These are phyloP conservation scores for Phytophthora pluvialis DNA, from an alignment of 352 stramenopile species.

Conservation along the genomic window DNA sequence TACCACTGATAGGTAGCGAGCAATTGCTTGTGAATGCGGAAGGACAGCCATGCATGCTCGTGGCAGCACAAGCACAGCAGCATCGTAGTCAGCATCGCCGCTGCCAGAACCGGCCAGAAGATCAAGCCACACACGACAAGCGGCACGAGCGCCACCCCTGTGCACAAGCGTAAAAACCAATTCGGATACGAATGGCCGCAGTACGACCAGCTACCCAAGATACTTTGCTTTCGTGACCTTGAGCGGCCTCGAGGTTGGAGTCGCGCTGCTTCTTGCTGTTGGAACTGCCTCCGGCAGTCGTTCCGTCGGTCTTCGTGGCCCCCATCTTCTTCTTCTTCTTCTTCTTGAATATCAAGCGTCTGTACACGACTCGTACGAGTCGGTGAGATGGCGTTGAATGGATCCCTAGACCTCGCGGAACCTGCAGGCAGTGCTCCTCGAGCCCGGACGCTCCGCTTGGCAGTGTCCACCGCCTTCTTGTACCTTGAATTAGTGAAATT, in stretches of 20 bases:
- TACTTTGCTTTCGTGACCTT: slow-evolving; percentile 47
- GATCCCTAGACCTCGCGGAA: slow-evolving; percentile 24
- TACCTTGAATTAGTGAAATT: slow-evolving; percentile 36
- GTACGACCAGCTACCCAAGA: slow-evolving; percentile 48
- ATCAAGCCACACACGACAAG: slow-evolving; percentile 42
- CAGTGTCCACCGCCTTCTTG: slow-evolving; percentile 26
- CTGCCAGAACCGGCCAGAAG: slow-evolving; percentile 40
- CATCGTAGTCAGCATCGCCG: slow-evolving; percentile 32
- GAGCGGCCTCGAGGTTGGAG: slow-evolving; percentile 19
- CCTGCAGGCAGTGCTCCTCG: slow-evolving; percentile 30
- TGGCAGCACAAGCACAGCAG: slow-evolving; percentile 52
- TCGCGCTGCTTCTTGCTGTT: slow-evolving; percentile 22
- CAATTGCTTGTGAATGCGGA: slow-evolving; percentile 54
- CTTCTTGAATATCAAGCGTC: slow-evolving; percentile 30
- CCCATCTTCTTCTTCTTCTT: slow-evolving; percentile 23
- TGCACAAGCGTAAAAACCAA: slow-evolving; percentile 41
- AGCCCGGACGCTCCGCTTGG: slow-evolving; percentile 24
- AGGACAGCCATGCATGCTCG: slow-evolving; percentile 64
- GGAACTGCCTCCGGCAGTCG: slow-evolving; percentile 21
- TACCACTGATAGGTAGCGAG: slow-evolving; percentile 54
- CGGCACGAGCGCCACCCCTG: slow-evolving; percentile 34
- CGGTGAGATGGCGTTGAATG: slow-evolving; percentile 19
- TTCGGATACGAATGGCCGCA: slow-evolving; percentile 49
- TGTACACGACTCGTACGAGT: slow-evolving; percentile 26
- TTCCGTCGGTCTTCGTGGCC: slow-evolving; percentile 15